Percentiles rank a stretch among this genome's conserved stretches.
Evolutionary conservation across 108 stramenopile species (phyloP).

Genomic region (Nitzschia palea): DNA sequence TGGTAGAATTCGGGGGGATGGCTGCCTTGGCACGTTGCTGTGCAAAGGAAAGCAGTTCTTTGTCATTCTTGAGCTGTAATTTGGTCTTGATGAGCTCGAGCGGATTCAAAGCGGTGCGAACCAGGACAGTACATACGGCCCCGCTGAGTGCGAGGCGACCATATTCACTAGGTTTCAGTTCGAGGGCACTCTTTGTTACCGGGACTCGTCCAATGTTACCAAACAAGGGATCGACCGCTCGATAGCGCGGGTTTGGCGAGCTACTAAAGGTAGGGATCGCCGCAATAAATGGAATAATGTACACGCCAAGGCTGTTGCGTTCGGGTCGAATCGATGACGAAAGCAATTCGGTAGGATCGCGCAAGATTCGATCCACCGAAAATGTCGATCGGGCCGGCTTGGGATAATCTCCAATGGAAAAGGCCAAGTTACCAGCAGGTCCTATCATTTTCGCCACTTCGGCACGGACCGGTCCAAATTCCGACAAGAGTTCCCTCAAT

Average conservation of each 20-base stretch:
- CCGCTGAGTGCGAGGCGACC: slow-evolving; percentile 72
- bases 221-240: slow-evolving; percentile 82
- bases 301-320: slow-evolving; percentile 34
- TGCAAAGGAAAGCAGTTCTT: slow-evolving; percentile 63
- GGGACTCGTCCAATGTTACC: slow-evolving; percentile 78
- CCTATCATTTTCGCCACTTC: slow-evolving; percentile 32
- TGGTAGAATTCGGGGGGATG: neutral
- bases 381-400: neutral
- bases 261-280: slow-evolving; percentile 24
- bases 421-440: slow-evolving; percentile 22
- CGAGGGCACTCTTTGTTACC: slow-evolving; percentile 67
- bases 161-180: slow-evolving; percentile 70
- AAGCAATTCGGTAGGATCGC: slow-evolving; percentile 64
- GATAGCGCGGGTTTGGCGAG: slow-evolving; percentile 47
- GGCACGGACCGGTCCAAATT: slow-evolving; percentile 16
- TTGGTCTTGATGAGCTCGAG: slow-evolving; percentile 90
- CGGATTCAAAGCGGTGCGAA: slow-evolving; percentile 81
- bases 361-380: slow-evolving; percentile 40
- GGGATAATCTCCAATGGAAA: neutral
- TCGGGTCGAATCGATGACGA: slow-evolving; percentile 58
- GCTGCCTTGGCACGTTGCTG: slow-evolving; percentile 3
- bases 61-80: slow-evolving; percentile 76
- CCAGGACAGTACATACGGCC: slow-evolving; percentile 82
- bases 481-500: slow-evolving; percentile 11
- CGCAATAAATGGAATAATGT: slow-evolving; percentile 62